Percentiles rank a stretch among this genome's conserved stretches.
These are phyloP conservation scores for Chalciporus piperatus DNA, from an alignment of 768 basidiomycete genomes.

Conservation along the genomic window DNA sequence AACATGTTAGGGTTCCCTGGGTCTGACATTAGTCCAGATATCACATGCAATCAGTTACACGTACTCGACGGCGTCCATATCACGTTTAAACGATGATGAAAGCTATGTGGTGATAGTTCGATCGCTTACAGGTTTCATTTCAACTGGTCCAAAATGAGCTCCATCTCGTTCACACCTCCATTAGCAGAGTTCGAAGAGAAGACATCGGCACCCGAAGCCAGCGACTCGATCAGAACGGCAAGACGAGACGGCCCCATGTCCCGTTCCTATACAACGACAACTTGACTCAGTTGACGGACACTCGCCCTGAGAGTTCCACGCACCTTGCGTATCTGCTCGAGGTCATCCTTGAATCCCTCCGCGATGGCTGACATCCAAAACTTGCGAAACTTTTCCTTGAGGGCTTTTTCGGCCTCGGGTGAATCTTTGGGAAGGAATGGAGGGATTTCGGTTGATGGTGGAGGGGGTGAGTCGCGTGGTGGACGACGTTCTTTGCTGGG, in stretches of 20 bases:
- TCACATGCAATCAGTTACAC: background rate
- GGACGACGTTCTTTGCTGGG: background rate
- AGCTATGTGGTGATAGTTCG: background rate
- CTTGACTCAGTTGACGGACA: background rate
- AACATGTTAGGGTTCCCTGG: too few species aligned
- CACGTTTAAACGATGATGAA: background rate
- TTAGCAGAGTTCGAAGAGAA: constrained; percentile 46
- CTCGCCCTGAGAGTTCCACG: constrained; percentile 10
- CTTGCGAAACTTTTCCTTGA: constrained; percentile 70
- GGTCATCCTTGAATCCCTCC: constrained; percentile 78
- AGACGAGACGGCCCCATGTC: constrained; percentile 67
- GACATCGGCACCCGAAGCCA: constrained; percentile 75
- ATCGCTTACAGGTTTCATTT: background rate
- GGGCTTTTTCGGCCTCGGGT: constrained; percentile 43
- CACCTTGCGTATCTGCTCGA: constrained; percentile 83
- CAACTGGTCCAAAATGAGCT: constrained; percentile 56
- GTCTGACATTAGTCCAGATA: too few species aligned
- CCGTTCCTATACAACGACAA: constrained; percentile 46
- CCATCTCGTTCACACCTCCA: constrained; percentile 62
- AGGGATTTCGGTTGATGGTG: constrained; percentile 39
- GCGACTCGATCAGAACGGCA: constrained; percentile 74
- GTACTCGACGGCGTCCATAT: too few species aligned
- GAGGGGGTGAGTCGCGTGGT: constrained; percentile 27
- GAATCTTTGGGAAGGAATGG: constrained; percentile 51
- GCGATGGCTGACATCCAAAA: constrained; percentile 87